Evolutionary conservation across 257 asterid species (phyloP).

Genomic region (Salvia splendens): DNA sequence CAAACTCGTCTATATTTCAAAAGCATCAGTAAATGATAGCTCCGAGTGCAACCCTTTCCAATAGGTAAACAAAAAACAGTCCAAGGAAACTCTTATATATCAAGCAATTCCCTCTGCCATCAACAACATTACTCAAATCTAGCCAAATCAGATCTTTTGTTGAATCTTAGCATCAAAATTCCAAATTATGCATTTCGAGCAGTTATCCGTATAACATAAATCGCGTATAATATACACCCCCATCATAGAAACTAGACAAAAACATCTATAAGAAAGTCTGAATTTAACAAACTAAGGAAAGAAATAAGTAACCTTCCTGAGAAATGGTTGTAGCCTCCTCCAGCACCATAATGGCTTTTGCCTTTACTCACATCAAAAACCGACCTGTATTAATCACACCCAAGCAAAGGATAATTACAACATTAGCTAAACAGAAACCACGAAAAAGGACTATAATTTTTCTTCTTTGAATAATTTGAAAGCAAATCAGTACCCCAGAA

Average conservation of each 20-base stretch:
- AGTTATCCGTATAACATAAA: background rate
- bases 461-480: background rate
- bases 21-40: background rate
- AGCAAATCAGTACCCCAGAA: constrained; percentile 59
- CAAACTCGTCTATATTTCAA: background rate
- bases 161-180: background rate
- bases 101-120: constrained; percentile 1
- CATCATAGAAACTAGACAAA: background rate
- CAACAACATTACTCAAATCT: background rate
- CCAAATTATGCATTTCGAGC: background rate
- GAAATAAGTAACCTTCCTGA: constrained; percentile 68
- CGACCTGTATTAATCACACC: constrained; percentile 46
- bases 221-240: background rate
- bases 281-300: background rate
- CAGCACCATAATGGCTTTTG: constrained; percentile 77
- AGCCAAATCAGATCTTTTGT: background rate
- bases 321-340: constrained; percentile 83
- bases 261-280: background rate
- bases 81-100: background rate
- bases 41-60: background rate
- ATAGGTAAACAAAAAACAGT: background rate
- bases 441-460: background rate
- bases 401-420: background rate
- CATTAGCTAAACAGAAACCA: constrained; percentile 1
- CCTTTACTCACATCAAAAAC: constrained; percentile 96